phyloP scores from a whole-genome alignment of 805 yeast species.

The Isabelozyma heimii region DNA sequence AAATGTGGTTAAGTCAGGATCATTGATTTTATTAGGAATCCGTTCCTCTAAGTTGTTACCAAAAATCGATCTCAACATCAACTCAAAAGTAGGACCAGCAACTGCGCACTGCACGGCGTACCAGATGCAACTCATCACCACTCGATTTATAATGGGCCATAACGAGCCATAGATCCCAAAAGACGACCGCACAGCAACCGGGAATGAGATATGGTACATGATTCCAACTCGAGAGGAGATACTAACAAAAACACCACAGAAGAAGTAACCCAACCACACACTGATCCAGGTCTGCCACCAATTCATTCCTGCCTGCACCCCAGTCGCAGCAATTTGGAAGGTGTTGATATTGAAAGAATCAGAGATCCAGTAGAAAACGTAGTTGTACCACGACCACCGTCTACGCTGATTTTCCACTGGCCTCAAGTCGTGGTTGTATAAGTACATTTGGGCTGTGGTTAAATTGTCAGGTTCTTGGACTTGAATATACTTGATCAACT shows the following conservation, averaged over 20 bases:
- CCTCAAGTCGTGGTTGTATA: slow-evolving; percentile 70
- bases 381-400: slow-evolving; percentile 85
- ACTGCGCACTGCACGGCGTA: slow-evolving; percentile 83
- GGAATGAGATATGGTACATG: slow-evolving; percentile 81
- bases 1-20: slow-evolving; percentile 66
- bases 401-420: slow-evolving; percentile 76
- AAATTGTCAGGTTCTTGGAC: slow-evolving; percentile 41
- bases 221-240: slow-evolving; percentile 78
- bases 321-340: slow-evolving; percentile 89
- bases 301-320: slow-evolving; percentile 61
- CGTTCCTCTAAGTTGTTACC: slow-evolving; percentile 60
- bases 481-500: slow-evolving; percentile 13
- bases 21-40: slow-evolving; percentile 60
- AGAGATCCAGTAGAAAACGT: slow-evolving; percentile 79
- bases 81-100: slow-evolving; percentile 60
- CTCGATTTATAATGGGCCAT: slow-evolving; percentile 88
- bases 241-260: slow-evolving; percentile 68
- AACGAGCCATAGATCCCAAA: slow-evolving; percentile 85
- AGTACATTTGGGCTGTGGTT: slow-evolving; percentile 58
- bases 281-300: slow-evolving; percentile 94
- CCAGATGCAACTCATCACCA: slow-evolving; percentile 86
- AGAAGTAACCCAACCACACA: slow-evolving; percentile 81
- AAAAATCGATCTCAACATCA: slow-evolving; percentile 75
- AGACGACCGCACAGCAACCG: slow-evolving; percentile 75
- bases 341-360: slow-evolving; percentile 89